Percentiles rank a stretch among this genome's conserved stretches.
phyloP scores from a whole-genome alignment of 768 basidiomycete species.

The Tylopilus sp. region DNA sequence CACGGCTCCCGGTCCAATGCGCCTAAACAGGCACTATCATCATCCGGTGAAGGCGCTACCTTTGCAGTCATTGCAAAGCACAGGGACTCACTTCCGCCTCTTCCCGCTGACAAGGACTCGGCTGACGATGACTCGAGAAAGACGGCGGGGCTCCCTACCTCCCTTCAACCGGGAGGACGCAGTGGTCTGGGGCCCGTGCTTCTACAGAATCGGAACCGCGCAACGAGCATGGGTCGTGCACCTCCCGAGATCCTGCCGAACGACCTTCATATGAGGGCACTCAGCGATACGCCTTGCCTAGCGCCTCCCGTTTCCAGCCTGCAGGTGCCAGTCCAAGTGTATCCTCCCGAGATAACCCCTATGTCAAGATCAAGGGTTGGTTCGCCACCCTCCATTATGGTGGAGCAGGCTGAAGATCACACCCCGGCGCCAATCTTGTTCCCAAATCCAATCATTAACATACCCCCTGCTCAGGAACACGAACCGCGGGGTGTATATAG shows the following conservation, averaged over 20 bases:
- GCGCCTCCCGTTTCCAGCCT: constrained; percentile 5
- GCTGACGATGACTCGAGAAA: constrained; percentile 21
- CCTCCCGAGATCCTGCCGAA: constrained; percentile 9
- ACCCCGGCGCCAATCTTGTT: neutral
- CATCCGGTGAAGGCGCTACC: constrained; percentile 7
- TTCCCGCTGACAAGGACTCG: constrained; percentile 31
- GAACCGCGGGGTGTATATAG: neutral
- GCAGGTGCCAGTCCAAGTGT: constrained; percentile 7
- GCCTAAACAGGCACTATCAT: constrained; percentile 6
- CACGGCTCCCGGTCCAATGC: constrained; percentile 4
- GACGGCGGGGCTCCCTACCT: constrained; percentile 32
- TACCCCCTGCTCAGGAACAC: neutral
- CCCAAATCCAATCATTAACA: constrained; percentile 2
- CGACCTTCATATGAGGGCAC: constrained; percentile 4
- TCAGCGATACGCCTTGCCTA: constrained; percentile 14
- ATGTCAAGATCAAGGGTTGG: neutral
- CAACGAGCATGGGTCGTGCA: constrained; percentile 7
- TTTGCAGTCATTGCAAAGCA: constrained; percentile 9
- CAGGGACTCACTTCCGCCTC: constrained; percentile 37
- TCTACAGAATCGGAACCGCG: constrained; percentile 12
- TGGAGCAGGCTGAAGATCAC: constrained; percentile 9
- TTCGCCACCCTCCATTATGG: constrained; percentile 16
- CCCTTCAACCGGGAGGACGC: constrained; percentile 41
- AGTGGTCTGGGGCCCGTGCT: constrained; percentile 18
- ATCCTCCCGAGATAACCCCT: constrained; percentile 1